Evolutionary conservation across 2,329 filamentous ascomycete genomes (phyloP).

Genomic region (Calonectria montana): DNA sequence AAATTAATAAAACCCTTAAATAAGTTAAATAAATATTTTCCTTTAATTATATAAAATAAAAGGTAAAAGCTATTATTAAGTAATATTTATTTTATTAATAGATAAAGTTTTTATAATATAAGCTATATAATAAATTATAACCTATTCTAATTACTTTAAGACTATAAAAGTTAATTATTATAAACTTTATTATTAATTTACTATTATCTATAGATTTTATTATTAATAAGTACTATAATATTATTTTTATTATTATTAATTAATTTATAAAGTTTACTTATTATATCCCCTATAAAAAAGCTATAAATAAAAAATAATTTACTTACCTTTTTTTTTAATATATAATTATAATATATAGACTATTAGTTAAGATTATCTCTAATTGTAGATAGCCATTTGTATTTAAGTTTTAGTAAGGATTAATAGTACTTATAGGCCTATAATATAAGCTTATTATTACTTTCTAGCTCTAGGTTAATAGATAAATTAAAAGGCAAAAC

Average conservation of each 20-base stretch:
- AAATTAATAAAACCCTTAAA: too few species aligned
- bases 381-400: conserved; percentile 10
- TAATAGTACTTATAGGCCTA: conserved; percentile 6
- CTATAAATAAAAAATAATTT: background rate
- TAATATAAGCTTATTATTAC: too few species aligned
- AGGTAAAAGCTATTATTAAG: background rate
- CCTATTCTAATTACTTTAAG: conserved; percentile 29
- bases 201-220: background rate
- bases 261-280: conserved; percentile 12
- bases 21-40: too few species aligned
- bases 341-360: conserved; percentile 16
- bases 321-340: conserved; percentile 9
- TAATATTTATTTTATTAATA: conserved; percentile 29
- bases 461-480: too few species aligned
- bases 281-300: conserved; percentile 1
- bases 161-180: conserved; percentile 24
- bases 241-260: conserved; percentile 24
- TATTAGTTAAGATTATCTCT: conserved; percentile 15
- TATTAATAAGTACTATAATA: conserved; percentile 19
- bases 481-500: too few species aligned
- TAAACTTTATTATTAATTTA: conserved; percentile 29
- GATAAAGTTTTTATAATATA: conserved; percentile 33
- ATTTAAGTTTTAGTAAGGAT: conserved; percentile 11
- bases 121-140: conserved; percentile 36
- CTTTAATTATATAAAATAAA: too few species aligned